A percentile compares a stretch with the other conserved stretches of the same genome.
Evolutionary conservation across 2,329 filamentous ascomycete species (phyloP).

Genomic region (Capronia coronata): DNA sequence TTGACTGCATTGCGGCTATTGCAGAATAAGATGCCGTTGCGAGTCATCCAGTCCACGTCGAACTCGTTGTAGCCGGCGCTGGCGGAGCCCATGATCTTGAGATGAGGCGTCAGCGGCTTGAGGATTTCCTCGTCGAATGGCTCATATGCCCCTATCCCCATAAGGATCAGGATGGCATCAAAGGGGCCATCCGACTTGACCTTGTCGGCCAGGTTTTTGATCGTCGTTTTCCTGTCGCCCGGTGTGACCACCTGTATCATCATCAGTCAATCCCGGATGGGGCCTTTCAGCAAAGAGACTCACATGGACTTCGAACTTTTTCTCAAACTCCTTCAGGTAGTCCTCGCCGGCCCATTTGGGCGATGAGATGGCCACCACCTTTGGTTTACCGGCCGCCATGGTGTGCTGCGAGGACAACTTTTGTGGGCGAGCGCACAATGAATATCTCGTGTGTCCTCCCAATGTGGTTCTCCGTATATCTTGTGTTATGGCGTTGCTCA

Average conservation of each 20-base stretch:
- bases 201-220: background rate
- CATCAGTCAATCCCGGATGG: background rate
- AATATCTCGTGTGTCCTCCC: too few species aligned
- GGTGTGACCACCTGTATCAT: conserved; percentile 3
- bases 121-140: conserved; percentile 46
- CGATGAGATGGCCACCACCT: too few species aligned
- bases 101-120: conserved; percentile 36
- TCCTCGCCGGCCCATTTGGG: too few species aligned
- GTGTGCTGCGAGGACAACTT: too few species aligned
- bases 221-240: conserved; percentile 1
- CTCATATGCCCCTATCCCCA: conserved; percentile 45
- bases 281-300: too few species aligned
- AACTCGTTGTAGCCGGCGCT: conserved; percentile 52
- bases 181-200: conserved; percentile 33
- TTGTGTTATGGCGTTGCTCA: too few species aligned
- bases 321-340: too few species aligned
- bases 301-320: too few species aligned
- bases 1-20: conserved; percentile 49
- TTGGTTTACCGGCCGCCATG: too few species aligned
- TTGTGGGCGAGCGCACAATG: too few species aligned
- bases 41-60: conserved; percentile 61
- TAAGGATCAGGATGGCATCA: conserved; percentile 44
- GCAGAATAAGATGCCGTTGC: conserved; percentile 46
- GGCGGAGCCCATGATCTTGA: conserved; percentile 43
- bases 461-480: too few species aligned